phyloP scores from a whole-genome alignment of 1,139 yeast species.

The Taphrina communis region DNA sequence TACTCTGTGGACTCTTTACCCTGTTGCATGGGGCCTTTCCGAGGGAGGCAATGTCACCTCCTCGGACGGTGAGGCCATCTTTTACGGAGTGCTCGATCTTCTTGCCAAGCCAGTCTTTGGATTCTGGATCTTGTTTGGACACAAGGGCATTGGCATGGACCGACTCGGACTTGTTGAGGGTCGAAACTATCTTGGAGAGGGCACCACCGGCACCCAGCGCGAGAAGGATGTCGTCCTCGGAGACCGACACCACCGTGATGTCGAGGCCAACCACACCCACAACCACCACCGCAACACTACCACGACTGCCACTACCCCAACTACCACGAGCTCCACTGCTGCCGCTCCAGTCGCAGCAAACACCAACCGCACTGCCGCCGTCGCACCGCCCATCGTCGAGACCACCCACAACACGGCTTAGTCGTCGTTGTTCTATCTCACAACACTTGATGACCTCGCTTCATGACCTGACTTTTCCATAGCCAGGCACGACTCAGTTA shows the following conservation, averaged over 20 bases:
- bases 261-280: conserved; percentile 24
- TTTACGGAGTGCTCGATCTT: conserved; percentile 64
- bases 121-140: conserved; percentile 37
- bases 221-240: conserved; percentile 31
- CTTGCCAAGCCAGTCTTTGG: conserved; percentile 43
- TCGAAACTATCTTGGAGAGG: conserved; percentile 25
- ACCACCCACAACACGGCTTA: conserved; percentile 7
- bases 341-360: background rate
- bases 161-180: conserved; percentile 35
- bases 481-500: conserved; percentile 4
- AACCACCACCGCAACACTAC: conserved; percentile 5
- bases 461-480: background rate
- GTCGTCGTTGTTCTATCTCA: background rate
- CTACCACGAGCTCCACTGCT: conserved; percentile 1
- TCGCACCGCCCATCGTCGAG: conserved; percentile 23
- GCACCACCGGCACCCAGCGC: conserved; percentile 21
- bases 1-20: conserved; percentile 59
- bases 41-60: conserved; percentile 68
- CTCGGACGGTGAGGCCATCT: conserved; percentile 65
- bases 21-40: conserved; percentile 63
- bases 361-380: background rate
- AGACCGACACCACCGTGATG: conserved; percentile 20
- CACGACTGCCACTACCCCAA: conserved; percentile 13
- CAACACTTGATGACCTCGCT: background rate
- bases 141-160: conserved; percentile 36